Evolutionary conservation across 202 grass and related monocot species (phyloP).

Genomic region (Hordeum pubiflorum): DNA sequence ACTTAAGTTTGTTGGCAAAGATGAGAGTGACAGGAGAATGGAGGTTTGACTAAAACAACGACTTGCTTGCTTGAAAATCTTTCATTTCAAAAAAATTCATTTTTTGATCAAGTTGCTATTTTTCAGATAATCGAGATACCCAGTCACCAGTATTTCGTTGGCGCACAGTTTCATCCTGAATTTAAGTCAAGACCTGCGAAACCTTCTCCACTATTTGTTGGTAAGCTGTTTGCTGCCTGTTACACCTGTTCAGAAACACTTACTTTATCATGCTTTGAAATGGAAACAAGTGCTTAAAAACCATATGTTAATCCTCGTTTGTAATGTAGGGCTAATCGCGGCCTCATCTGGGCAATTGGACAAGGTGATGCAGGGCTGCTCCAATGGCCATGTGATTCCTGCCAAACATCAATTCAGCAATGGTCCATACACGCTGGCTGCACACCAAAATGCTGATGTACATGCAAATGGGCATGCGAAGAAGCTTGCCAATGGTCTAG

Average conservation of each 20-base stretch:
- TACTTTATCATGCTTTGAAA: not conserved
- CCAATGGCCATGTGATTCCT: not conserved
- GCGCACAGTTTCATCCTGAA: slow-evolving; percentile 90
- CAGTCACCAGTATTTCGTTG: slow-evolving; percentile 71
- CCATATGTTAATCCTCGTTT: slow-evolving; percentile 19
- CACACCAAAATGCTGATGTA: slow-evolving; percentile 35
- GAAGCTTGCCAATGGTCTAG: slow-evolving; percentile 48
- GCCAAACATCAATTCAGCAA: slow-evolving; percentile 32
- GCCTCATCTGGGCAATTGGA: slow-evolving; percentile 73
- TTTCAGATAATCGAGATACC: slow-evolving; percentile 88
- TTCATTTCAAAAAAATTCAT: not conserved
- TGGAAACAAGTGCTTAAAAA: not conserved
- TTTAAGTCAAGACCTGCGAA: slow-evolving; percentile 94
- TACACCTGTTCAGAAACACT: not conserved
- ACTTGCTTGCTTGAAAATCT: not conserved
- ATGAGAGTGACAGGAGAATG: slow-evolving; percentile 78
- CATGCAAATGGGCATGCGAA: slow-evolving; percentile 30
- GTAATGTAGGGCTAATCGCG: slow-evolving; percentile 60
- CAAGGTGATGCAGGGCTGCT: slow-evolving; percentile 25
- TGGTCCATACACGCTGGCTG: slow-evolving; percentile 30
- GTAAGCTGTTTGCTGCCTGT: slow-evolving; percentile 35
- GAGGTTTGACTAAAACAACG: slow-evolving; percentile 47
- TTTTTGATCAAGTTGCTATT: slow-evolving; percentile 7
- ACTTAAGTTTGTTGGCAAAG: slow-evolving; percentile 89
- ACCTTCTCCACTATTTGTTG: slow-evolving; percentile 85